phyloP scores from a whole-genome alignment of 192 early-diverging fungal genomes.

The Podila clonocystis region DNA sequence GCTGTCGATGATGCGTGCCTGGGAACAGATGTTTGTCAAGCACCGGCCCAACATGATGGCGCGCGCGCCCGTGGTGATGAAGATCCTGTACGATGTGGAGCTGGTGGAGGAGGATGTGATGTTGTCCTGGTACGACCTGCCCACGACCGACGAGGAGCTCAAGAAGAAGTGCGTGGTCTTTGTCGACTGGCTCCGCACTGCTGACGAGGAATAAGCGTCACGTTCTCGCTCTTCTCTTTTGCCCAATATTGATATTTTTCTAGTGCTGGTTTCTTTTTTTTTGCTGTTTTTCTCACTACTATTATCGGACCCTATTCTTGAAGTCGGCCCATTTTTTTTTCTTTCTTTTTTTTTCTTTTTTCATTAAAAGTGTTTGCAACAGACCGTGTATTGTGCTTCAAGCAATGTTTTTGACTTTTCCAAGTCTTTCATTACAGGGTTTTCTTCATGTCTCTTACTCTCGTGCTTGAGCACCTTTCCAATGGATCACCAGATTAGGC shows the following conservation, averaged over 20 bases:
- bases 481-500: slow-evolving; percentile 50
- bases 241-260: neutral
- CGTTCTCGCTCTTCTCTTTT: neutral
- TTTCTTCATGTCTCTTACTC: slow-evolving; percentile 13
- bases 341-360: too few species aligned
- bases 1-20: slow-evolving; percentile 62
- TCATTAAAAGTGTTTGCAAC: too few species aligned
- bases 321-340: too few species aligned
- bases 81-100: slow-evolving; percentile 77
- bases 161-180: slow-evolving; percentile 74
- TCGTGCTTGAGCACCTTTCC: slow-evolving; percentile 51
- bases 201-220: slow-evolving; percentile 79
- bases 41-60: slow-evolving; percentile 57
- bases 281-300: neutral
- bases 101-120: slow-evolving; percentile 85
- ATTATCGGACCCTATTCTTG: too few species aligned
- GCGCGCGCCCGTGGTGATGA: slow-evolving; percentile 70
- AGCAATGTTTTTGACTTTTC: too few species aligned
- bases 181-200: slow-evolving; percentile 82
- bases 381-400: too few species aligned
- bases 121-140: slow-evolving; percentile 69
- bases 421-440: too few species aligned
- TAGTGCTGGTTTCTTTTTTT: neutral
- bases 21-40: slow-evolving; percentile 65
- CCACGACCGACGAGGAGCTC: slow-evolving; percentile 61